A percentile compares a stretch with the other conserved stretches of the same genome.
Evolutionary conservation across 2,329 filamentous ascomycete genomes (phyloP).

Genomic region (Fusarium sp.): DNA sequence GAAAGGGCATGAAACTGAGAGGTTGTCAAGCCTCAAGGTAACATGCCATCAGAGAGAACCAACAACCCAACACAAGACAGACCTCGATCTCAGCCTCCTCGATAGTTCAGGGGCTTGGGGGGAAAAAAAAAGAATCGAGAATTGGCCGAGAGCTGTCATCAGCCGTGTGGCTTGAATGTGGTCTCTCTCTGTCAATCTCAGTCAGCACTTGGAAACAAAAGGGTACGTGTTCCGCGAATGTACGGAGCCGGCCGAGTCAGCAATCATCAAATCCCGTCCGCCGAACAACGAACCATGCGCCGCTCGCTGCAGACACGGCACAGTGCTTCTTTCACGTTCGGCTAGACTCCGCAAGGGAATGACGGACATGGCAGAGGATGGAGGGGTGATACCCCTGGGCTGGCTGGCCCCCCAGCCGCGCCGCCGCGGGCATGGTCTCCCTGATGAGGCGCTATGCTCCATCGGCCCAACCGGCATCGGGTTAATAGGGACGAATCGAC

Average conservation of each 20-base stretch:
- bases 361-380: constrained; percentile 20
- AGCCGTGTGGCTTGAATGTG: constrained; percentile 14
- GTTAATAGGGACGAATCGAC: constrained; percentile 31
- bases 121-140: not conserved
- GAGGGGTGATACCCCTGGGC: constrained; percentile 30
- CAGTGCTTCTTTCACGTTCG: constrained; percentile 24
- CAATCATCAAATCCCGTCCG: constrained; percentile 4
- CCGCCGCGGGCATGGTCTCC: constrained; percentile 2
- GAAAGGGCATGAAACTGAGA: not conserved
- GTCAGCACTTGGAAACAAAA: constrained; percentile 21
- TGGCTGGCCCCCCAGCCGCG: constrained; percentile 9
- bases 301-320: not conserved
- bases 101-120: constrained; percentile 2
- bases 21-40: not conserved
- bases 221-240: not conserved
- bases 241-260: constrained; percentile 40
- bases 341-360: constrained; percentile 29
- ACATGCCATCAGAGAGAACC: not conserved
- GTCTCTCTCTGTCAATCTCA: constrained; percentile 15
- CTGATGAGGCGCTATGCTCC: constrained; percentile 31
- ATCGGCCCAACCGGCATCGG: constrained; percentile 39
- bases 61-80: not conserved
- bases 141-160: not conserved
- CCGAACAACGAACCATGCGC: constrained; percentile 1
- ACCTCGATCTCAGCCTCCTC: not conserved